Evolutionary conservation across 495 filamentous ascomycete species (phyloP).

Genomic region (Lepraria neglecta): DNA sequence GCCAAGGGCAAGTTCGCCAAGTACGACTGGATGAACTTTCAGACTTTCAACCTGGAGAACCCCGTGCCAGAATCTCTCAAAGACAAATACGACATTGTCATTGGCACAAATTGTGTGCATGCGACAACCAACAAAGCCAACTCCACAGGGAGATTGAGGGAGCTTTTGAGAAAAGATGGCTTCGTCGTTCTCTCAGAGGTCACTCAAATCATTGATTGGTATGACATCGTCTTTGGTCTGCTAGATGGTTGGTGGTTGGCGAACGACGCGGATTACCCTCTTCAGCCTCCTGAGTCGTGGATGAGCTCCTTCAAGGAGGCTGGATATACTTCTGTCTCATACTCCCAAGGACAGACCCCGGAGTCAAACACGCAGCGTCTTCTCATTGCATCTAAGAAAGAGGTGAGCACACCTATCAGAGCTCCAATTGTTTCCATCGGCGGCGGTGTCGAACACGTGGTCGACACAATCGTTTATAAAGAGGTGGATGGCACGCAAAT

Average conservation of each 20-base stretch:
- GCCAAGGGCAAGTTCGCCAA: conserved; percentile 33
- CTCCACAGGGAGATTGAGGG: conserved; percentile 32
- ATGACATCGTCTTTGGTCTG: conserved; percentile 43
- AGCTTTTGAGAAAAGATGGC: conserved; percentile 38
- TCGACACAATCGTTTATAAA: conserved; percentile 1
- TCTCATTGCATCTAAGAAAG: neutral
- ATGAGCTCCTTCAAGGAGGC: conserved; percentile 28
- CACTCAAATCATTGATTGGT: conserved; percentile 36
- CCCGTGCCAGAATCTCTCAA: conserved; percentile 27
- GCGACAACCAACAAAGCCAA: conserved; percentile 36
- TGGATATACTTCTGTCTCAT: conserved; percentile 35
- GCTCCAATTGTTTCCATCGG: neutral
- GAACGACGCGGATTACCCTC: conserved; percentile 39
- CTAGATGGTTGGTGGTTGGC: conserved; percentile 50
- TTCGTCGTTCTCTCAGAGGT: conserved; percentile 42
- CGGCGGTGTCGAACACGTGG: neutral
- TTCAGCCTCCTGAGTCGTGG: conserved; percentile 32
- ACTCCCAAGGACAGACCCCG: conserved; percentile 12
- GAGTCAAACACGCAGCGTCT: neutral
- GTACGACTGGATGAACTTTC: conserved; percentile 37
- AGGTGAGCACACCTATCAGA: too few species aligned
- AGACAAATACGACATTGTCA: conserved; percentile 34
- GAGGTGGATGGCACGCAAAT: neutral
- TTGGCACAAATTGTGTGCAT: conserved; percentile 46
- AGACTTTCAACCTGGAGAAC: conserved; percentile 38